phyloP scores from a whole-genome alignment of 192 early-diverging fungal genomes.

The Linnemannia hyalina region DNA sequence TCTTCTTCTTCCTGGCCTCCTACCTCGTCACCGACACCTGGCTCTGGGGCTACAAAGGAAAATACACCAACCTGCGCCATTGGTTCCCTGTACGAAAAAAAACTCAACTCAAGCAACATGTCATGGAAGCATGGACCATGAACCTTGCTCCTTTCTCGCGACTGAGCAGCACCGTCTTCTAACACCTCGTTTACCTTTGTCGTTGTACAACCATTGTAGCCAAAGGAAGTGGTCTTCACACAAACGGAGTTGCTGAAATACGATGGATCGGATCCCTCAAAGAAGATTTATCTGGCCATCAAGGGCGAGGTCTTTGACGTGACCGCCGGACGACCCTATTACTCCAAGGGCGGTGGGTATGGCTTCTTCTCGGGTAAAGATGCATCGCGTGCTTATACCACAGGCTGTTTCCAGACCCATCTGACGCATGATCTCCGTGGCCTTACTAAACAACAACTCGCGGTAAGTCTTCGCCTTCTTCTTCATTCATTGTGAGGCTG shows the following conservation, averaged over 20 bases:
- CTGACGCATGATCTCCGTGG: constrained; percentile 95
- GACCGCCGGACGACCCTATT: constrained; percentile 78
- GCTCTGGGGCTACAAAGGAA: constrained; percentile 80
- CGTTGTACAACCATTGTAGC: constrained; percentile 28
- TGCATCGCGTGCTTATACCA: constrained; percentile 93
- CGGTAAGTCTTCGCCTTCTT: constrained; percentile 59
- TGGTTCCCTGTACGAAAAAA: constrained; percentile 72
- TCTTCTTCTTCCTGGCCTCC: constrained; percentile 66
- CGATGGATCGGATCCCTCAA: constrained; percentile 85
- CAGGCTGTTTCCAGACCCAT: constrained; percentile 95
- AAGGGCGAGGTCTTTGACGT: constrained; percentile 98
- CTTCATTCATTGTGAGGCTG: background rate
- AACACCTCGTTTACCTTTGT: background rate
- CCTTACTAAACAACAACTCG: constrained; percentile 78
- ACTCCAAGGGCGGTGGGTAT: constrained; percentile 84
- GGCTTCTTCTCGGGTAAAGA: constrained; percentile 92
- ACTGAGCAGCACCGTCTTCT: background rate
- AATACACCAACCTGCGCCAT: constrained; percentile 77
- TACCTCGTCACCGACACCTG: constrained; percentile 83
- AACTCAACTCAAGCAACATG: background rate
- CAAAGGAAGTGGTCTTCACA: constrained; percentile 75
- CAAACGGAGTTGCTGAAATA: constrained; percentile 82
- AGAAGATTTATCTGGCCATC: constrained; percentile 92
- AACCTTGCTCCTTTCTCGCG: background rate
- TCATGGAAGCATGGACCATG: background rate